Evolutionary conservation across 305 asterid genomes (phyloP).

Genomic region (Euphrasia arctica): DNA sequence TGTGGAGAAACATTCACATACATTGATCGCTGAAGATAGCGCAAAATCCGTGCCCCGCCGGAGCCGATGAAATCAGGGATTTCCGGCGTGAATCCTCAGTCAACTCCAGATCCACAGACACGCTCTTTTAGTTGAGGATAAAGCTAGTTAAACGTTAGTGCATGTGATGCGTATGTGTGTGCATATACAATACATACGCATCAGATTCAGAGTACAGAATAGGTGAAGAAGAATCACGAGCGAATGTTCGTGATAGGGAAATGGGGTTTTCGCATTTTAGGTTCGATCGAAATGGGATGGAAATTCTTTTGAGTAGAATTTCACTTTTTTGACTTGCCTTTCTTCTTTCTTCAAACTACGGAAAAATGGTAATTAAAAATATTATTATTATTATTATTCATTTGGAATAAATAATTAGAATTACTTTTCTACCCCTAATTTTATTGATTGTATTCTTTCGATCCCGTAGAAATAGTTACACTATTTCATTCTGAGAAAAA

Average conservation of each 20-base stretch:
- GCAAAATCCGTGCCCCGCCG: constrained; percentile 23
- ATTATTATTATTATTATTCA: too few relatives aligned
- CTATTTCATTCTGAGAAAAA: too few relatives aligned
- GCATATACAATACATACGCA: not conserved
- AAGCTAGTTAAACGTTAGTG: constrained; percentile 32
- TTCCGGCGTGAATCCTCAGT: constrained; percentile 34
- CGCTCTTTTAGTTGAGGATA: constrained; percentile 18
- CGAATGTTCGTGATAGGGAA: constrained; percentile 7
- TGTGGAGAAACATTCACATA: not conserved
- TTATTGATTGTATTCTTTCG: too few relatives aligned
- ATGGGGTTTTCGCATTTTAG: constrained; percentile 17
- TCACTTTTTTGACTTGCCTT: not conserved
- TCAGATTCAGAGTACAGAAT: not conserved
- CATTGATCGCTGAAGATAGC: constrained; percentile 22
- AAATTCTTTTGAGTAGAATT: not conserved
- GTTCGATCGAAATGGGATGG: constrained; percentile 16
- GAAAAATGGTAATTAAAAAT: not conserved
- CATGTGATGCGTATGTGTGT: constrained; percentile 29
- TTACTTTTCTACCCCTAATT: too few relatives aligned
- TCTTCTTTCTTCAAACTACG: not conserved
- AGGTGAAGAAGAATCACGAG: constrained; percentile 20
- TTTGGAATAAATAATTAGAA: too few relatives aligned
- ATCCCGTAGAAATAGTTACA: too few relatives aligned
- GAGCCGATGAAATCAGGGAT: constrained; percentile 27
- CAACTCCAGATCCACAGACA: constrained; percentile 28